Base-by-base conservation (phyloP, 176 grass and related monocot genomes). In the Musa acuminata region DNA sequence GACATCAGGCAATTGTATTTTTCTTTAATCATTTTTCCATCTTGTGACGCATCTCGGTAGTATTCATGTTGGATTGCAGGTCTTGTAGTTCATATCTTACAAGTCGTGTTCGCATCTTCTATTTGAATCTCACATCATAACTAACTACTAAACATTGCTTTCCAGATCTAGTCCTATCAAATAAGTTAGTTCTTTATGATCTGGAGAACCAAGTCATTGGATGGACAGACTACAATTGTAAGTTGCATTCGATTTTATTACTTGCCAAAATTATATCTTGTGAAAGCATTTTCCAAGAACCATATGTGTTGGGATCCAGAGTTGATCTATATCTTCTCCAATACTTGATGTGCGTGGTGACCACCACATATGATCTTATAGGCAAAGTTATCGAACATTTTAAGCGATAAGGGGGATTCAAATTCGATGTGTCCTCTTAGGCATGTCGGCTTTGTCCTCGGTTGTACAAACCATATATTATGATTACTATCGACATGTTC, bases 211-310 rank as follows among this genome's bases (percentile, higher is more conserved):
- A 94, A 89, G 82, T 81, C 64, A 89, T 99, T 62, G 95, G 95
- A 17, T 99, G 95, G 95, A 81, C 80, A 1, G 72, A 91, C 25
- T 99, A 99, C 80, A 94, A 99, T 80, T 99, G 95, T 99, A 89
- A 87, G 94, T 70, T 11, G 17, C 35, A 17, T 50, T 2, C 13
- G 51, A 70, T 65, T 13, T 24, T 51, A 11, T 50, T 70, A 19
- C 9, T 50, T 21, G 14, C 20, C 12, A 21, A 49, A 48, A 20
- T n/a, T 8, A 21, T 8, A 8, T 21, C 57, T 60, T n/a, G 7
- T n/a, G n/a, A 20, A 60, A 60, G 2, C 57, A 60, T n/a, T 17
- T n/a, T 65, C 11, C 25, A 22, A 3, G 11, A 3, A 22, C 23
- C 1, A 6, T 13, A 65, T 25, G 12, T 25, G 25, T 4, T 25